Evolutionary conservation across 164 flowering plant genomes (phyloP), one percentile per base, ranked within the genome.

Genomic region (Berberis vulgaris): DNA sequence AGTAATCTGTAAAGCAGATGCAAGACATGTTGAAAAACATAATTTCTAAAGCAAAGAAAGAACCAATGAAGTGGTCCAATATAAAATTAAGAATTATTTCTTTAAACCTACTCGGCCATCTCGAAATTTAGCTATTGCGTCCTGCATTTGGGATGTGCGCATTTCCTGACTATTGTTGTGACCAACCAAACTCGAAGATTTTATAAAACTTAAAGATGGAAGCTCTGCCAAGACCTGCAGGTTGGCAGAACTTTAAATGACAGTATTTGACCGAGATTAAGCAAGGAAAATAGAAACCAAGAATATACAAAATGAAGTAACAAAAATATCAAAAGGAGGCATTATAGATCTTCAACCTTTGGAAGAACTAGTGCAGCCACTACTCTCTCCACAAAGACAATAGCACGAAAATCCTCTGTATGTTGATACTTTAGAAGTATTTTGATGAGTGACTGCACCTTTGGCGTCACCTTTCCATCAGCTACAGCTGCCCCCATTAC

Each of bases 391-490:
- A 95, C 97, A 81, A 95, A 95, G 73, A 95, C 84, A 68, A 91
- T 95, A 10, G 99, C 99, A 70, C 97, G 97, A 43, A 95, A 95
- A 77, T 95, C 97, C 61, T 87, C 94, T 3, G 94, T 91, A 66
- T 86, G 84, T 74, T 89, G 88, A 78, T 95, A 95, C 65, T 81
- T 83, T 40, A 89, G 84, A 73, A 95, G 97, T 69, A 89, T 76
- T 75, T 95, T 91, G 59, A 91, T 77, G 68, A 95, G 69, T 8
- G 99, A 86, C 76, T 91, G 99, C 68, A 95, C 97, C 72, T 91
- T 95, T 45, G 99, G 99, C 5, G 99, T 95, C 76, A 95, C 97
- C 75, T 89, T 89, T 68, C 97, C 99, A 82, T 95, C 99, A 63
- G 99, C 99, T 52, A 95, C 99, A 66, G 99, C 99, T 67, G 96